phyloP scores from a whole-genome alignment of 495 filamentous ascomycete genomes.

The Parathielavia appendiculata region DNA sequence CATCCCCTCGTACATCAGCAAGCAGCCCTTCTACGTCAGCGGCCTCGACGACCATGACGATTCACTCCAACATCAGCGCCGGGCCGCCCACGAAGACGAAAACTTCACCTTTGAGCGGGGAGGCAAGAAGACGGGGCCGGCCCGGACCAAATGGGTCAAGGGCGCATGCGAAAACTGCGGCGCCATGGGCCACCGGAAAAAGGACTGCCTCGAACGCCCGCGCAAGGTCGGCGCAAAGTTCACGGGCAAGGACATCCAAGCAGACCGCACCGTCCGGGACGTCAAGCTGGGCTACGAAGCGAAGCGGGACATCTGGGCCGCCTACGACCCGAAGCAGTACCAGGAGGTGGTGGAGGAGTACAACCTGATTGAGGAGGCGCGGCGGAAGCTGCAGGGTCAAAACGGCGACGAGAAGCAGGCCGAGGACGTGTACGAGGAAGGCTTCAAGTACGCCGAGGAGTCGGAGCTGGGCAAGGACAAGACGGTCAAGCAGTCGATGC shows the following conservation, averaged over 20 bases:
- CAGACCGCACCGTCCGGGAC: conserved; percentile 82
- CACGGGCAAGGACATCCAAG: conserved; percentile 89
- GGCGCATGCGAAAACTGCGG: conserved; percentile 98
- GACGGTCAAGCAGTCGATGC: conserved; percentile 78
- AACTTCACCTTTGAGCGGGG: conserved; percentile 58
- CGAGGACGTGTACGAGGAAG: conserved; percentile 33
- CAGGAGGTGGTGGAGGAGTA: conserved; percentile 80
- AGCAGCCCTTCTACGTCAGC: conserved; percentile 93
- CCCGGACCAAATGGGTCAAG: conserved; percentile 94
- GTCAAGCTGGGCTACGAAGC: conserved; percentile 91
- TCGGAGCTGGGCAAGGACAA: conserved; percentile 94
- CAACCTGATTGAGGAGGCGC: conserved; percentile 76
- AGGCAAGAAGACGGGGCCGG: conserved; percentile 70
- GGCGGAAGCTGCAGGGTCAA: conserved; percentile 46
- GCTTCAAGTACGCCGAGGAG: conserved; percentile 81
- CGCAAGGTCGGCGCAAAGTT: conserved; percentile 86
- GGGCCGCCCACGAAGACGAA: conserved; percentile 56
- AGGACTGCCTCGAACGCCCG: conserved; percentile 86
- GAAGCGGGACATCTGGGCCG: conserved; percentile 97
- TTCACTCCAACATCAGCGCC: conserved; percentile 95
- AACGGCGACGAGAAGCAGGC: conserved; percentile 51
- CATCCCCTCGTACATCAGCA: conserved; percentile 96
- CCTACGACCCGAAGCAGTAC: conserved; percentile 87
- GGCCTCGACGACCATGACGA: conserved; percentile 71
- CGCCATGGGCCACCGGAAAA: conserved; percentile 90